Evolutionary conservation across 129 eudicot species (phyloP).

Genomic region (Flaveria ramosissima): DNA sequence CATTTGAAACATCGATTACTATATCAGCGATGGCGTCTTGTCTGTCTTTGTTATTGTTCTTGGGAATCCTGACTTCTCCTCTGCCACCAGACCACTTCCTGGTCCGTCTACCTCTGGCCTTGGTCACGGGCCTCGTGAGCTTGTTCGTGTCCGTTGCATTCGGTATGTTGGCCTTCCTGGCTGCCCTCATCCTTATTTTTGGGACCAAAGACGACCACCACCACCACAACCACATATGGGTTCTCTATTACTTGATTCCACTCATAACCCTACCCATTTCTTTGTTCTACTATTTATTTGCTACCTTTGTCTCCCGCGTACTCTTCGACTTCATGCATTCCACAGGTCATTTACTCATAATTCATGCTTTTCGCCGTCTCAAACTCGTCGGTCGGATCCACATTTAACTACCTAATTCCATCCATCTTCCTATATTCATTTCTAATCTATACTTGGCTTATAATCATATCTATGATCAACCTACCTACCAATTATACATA

Average conservation of each 20-base stretch:
- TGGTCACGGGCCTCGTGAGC: neutral
- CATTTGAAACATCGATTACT: neutral
- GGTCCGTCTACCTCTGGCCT: neutral
- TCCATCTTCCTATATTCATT: too few species aligned
- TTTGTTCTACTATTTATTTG: neutral
- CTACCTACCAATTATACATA: too few species aligned
- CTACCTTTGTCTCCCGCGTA: neutral
- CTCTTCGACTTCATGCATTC: neutral
- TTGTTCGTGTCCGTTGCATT: neutral
- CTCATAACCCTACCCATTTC: neutral
- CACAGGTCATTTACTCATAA: neutral
- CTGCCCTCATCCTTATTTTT: neutral
- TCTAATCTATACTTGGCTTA: too few species aligned
- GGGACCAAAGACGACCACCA: neutral
- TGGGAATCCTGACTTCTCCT: neutral
- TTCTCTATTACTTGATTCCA: neutral
- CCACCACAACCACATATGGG: neutral
- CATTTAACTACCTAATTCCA: neutral
- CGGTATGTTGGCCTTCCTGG: neutral
- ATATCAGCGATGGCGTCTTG: neutral
- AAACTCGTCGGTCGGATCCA: neutral
- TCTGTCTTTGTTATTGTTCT: slow-evolving; percentile 3
- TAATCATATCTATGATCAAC: too few species aligned
- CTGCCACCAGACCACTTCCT: neutral
- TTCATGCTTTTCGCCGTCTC: neutral